Base-by-base conservation (phyloP, 164 flowering plant species). In the Cinnamomum chago region DNA sequence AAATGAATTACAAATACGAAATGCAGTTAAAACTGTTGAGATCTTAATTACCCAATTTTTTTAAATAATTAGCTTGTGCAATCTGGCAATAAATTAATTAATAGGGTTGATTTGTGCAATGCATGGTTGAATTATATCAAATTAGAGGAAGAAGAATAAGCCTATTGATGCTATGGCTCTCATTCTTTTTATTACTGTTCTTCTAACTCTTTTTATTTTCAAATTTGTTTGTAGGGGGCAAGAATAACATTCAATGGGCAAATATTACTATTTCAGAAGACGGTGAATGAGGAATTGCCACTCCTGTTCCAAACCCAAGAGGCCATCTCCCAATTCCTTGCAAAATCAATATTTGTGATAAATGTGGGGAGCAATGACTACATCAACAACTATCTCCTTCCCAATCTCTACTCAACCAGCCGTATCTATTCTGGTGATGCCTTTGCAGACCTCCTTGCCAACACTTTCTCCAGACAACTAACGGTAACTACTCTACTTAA, bases 321-420 rank as follows among this genome's bases (percentile, higher is more conserved):
- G 15, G 75, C 35, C 18, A 74, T 81, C 2, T 15, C 68, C 11
- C 51, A 67, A 35, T 80, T 78, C 71, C 55, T 83, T 9, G 78
- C 83, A n/a, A 77, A 74, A 77, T 77, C 85, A 15, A 23, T 80
- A 11, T 77, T 79, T 62, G 40, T 77, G 68, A 67, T 84, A 35
- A 71, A 72, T 40, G 68, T 82, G 1, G 87, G 87, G 3, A 78
- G 85, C 79, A 82, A 84, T 74, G 87, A 84, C 85, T 82, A 84
- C 82, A 76, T 84, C 78, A 84, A 84, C 76, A 84, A 84, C 72
- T 84, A 84, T 64, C 83, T 84, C 17, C 75, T 75, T 22, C 82
- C 83, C 33, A 74, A 69, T 25, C 68, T 76, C 50, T 84, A 82
- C 62, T 11, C 67, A 20, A 71, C 70, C 14, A 80, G 83, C 79